Percentiles rank a stretch among this genome's conserved stretches.
phyloP scores from a whole-genome alignment of 208 protist genomes.

The Tritrichomonas musculus region DNA sequence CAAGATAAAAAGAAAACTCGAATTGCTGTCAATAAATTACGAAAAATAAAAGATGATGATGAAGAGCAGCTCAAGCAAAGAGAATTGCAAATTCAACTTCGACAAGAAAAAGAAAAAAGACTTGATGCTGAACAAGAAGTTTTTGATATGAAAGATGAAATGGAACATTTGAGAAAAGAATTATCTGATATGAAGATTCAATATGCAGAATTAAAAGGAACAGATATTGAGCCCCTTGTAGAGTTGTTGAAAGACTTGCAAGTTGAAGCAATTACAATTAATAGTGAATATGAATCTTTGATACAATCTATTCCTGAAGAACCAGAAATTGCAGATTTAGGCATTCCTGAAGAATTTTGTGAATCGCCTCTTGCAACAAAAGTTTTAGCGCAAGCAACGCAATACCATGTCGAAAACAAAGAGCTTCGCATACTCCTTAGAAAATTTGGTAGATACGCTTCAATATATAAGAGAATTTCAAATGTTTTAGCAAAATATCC shows the following conservation, averaged over 20 bases:
- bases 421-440: background rate
- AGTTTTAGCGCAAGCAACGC: background rate
- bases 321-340: background rate
- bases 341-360: background rate
- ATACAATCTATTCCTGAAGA: background rate
- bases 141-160: background rate
- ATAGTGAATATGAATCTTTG: background rate
- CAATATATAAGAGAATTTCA: background rate
- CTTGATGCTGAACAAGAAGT: background rate
- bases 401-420: background rate
- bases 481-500: conserved; percentile 11
- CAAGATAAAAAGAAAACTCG: background rate
- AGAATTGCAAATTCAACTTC: background rate
- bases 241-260: background rate
- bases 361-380: background rate
- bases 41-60: background rate
- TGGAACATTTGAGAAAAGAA: background rate
- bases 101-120: background rate
- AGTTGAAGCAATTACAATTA: conserved; percentile 4
- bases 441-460: background rate
- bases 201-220: background rate
- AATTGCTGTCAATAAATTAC: background rate
- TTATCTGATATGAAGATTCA: background rate
- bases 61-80: background rate
- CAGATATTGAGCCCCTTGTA: background rate